A percentile compares a stretch with the other conserved stretches of the same genome.
Conservation (phyloP, 2,329 filamentous ascomycete genomes). For the Neofusicoccum parvum region DNA sequence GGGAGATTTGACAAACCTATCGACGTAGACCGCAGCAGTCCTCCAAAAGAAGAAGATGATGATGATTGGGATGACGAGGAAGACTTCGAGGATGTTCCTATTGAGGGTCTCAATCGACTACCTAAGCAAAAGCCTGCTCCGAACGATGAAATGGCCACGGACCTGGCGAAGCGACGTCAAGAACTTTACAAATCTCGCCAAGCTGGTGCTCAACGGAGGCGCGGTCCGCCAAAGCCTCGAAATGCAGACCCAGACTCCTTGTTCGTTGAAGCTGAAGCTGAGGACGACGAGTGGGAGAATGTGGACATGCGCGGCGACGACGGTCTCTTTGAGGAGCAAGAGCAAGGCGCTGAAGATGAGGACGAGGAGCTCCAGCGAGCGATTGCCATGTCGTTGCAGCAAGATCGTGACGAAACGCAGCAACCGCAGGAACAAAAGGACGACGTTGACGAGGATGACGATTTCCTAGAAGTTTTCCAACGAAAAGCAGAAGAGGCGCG, state of each 20-base stretch:
- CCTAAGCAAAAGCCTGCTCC: conserved; percentile 59
- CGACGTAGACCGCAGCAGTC: conserved; percentile 72
- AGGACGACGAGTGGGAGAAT: conserved; percentile 45
- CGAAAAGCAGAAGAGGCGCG: conserved; percentile 47
- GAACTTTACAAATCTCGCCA: conserved; percentile 48
- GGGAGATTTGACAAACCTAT: conserved; percentile 86
- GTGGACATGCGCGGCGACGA: conserved; percentile 49
- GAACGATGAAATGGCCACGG: conserved; percentile 37
- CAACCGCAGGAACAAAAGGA: conserved; percentile 42
- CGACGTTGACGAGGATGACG: conserved; percentile 47
- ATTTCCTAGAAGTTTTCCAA: conserved; percentile 50
- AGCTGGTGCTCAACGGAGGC: conserved; percentile 24
- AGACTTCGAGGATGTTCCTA: conserved; percentile 90
- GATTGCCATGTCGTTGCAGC: conserved; percentile 78
- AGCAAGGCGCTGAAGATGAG: conserved; percentile 55
- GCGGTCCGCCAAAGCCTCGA: conserved; percentile 26
- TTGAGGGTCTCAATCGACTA: conserved; percentile 83
- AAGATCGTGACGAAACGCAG: conserved; percentile 52
- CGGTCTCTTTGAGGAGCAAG: conserved; percentile 58
- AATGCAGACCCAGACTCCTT: conserved; percentile 13
- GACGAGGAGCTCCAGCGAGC: conserved; percentile 78
- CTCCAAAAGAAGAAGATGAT: conserved; percentile 53
- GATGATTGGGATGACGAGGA: conserved; percentile 71
- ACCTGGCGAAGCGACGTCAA: conserved; percentile 48
- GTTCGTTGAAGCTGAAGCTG: conserved; percentile 38